Evolutionary conservation across 148 eudicot species (phyloP).

Genomic region (Drosera capensis): DNA sequence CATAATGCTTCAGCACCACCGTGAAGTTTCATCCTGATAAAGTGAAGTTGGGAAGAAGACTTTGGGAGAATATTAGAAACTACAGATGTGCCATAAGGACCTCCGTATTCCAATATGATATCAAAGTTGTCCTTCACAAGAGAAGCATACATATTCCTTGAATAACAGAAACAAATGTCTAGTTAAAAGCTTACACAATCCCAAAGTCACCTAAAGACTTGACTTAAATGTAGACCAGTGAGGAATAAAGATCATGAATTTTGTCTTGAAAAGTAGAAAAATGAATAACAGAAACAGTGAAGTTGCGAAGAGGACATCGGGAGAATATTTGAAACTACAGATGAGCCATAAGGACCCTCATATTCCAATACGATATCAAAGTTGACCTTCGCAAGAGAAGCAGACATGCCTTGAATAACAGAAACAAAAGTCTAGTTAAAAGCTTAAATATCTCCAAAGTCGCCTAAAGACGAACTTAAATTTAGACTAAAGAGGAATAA

Average conservation of each 20-base stretch:
- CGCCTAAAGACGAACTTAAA: no score
- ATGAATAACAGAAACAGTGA: no score
- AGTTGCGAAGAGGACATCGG: conserved; percentile 17
- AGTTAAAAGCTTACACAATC: conserved; percentile 1
- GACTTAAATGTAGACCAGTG: no score
- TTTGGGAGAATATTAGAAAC: conserved; percentile 23
- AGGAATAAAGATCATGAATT: no score
- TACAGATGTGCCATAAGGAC: conserved; percentile 27
- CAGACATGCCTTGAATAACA: conserved; percentile 29
- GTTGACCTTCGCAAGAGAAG: conserved; percentile 29
- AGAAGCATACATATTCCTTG: conserved; percentile 38
- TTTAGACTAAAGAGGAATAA: no score
- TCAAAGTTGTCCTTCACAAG: conserved; percentile 30
- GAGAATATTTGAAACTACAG: conserved; percentile 27
- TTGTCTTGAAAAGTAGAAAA: no score
- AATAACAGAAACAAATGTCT: conserved; percentile 9
- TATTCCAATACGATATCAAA: conserved; percentile 48
- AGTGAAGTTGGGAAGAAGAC: conserved; percentile 25
- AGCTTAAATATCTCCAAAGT: no score
- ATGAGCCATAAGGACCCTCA: conserved; percentile 35
- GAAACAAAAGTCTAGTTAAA: conserved; percentile 5
- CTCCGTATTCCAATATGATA: conserved; percentile 59
- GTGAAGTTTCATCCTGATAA: conserved; percentile 40
- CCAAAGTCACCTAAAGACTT: no score
- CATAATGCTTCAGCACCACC: conserved; percentile 34